Evolutionary conservation across 192 early-diverging fungal genomes (phyloP).

Genomic region (Gonapodya sp.): DNA sequence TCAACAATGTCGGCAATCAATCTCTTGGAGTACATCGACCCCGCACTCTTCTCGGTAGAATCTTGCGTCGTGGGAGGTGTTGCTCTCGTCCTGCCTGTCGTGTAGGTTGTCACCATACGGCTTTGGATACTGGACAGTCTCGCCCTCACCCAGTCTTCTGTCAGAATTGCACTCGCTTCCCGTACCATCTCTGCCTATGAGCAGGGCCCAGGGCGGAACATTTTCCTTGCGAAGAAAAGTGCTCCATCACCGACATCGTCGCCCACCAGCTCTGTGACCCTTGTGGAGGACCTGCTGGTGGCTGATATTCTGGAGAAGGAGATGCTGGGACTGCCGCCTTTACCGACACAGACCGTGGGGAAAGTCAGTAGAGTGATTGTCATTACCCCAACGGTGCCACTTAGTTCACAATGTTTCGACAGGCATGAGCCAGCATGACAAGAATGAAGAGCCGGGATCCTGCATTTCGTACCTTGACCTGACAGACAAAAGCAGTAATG

Average conservation of each 20-base stretch:
- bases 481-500: too few relatives aligned
- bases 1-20: background rate
- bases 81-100: background rate
- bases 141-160: background rate
- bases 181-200: background rate
- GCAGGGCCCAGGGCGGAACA: background rate
- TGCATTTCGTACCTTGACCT: too few relatives aligned
- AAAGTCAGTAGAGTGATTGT: too few relatives aligned
- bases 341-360: too few relatives aligned
- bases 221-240: background rate
- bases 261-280: background rate
- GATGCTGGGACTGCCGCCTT: background rate
- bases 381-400: too few relatives aligned
- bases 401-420: too few relatives aligned
- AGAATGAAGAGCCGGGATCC: too few relatives aligned
- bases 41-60: background rate
- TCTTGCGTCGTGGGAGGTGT: background rate
- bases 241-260: background rate
- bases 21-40: background rate
- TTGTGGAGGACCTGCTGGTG: background rate
- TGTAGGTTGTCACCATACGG: background rate
- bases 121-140: too few relatives aligned
- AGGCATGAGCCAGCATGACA: too few relatives aligned
- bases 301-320: background rate
- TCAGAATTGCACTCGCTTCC: background rate